Percentiles rank a stretch among this genome's conserved stretches.
Conservation (phyloP, 1,284 basidiomycete species). For the Abortiporus biennis region DNA sequence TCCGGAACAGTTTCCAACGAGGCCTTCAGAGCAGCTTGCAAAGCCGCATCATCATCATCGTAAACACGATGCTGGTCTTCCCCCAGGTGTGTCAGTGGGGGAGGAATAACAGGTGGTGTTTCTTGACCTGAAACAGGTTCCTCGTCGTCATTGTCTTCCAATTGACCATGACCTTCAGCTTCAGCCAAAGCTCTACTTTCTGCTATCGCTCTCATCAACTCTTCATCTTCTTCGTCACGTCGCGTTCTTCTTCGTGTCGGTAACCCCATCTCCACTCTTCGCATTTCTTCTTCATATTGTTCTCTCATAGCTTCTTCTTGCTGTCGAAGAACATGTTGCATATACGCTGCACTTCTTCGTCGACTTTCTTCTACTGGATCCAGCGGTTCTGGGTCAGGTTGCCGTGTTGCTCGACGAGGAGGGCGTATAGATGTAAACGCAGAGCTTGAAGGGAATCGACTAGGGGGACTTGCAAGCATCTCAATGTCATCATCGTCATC, state of each 20-base stretch:
- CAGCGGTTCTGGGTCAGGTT: conserved; percentile 9
- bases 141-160: conserved; percentile 25
- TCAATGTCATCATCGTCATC: conserved; percentile 15
- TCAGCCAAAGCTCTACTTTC: conserved; percentile 54
- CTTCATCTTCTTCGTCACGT: conserved; percentile 49
- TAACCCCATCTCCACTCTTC: conserved; percentile 18
- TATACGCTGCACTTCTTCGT: conserved; percentile 54
- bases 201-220: conserved; percentile 55
- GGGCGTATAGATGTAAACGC: not conserved
- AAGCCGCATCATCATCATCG: conserved; percentile 82
- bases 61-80: conserved; percentile 42
- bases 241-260: conserved; percentile 15
- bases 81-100: conserved; percentile 7
- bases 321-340: conserved; percentile 61
- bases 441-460: not conserved
- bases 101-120: conserved; percentile 4
- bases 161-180: conserved; percentile 37
- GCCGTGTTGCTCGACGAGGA: not conserved
- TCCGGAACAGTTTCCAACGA: conserved; percentile 67
- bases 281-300: conserved; percentile 41
- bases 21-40: conserved; percentile 80
- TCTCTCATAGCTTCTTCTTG: conserved; percentile 66
- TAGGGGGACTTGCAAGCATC: not conserved
- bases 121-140: conserved; percentile 16
- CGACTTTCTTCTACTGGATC: conserved; percentile 66